Conservation (phyloP, 2,329 filamentous ascomycete species). For the Colletotrichum theobromicola region DNA sequence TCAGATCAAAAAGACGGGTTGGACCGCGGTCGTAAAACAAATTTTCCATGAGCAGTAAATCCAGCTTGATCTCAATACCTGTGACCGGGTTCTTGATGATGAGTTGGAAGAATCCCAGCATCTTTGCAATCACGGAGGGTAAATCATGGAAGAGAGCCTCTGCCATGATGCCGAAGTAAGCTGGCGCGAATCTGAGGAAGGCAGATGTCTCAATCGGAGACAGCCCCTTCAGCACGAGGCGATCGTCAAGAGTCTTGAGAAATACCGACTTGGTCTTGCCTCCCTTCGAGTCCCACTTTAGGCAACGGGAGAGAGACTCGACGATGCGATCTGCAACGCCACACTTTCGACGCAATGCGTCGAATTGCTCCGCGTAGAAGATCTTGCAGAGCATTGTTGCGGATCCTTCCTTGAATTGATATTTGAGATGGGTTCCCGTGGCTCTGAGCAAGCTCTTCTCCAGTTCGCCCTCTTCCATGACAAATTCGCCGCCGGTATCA, state of each 20-base stretch:
- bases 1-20: constrained; percentile 91
- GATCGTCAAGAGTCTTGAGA: constrained; percentile 93
- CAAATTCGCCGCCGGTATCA: constrained; percentile 39
- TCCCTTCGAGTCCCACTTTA: constrained; percentile 98
- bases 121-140: constrained; percentile 97
- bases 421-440: constrained; percentile 93
- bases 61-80: constrained; percentile 92
- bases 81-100: constrained; percentile 95
- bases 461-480: constrained; percentile 71
- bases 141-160: constrained; percentile 95
- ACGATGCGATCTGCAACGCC: constrained; percentile 93
- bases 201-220: constrained; percentile 91
- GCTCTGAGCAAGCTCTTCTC: constrained; percentile 84
- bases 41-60: constrained; percentile 95
- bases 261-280: constrained; percentile 98
- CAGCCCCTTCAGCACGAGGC: constrained; percentile 89
- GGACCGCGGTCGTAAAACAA: constrained; percentile 94
- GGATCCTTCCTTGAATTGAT: constrained; percentile 92
- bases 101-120: constrained; percentile 98
- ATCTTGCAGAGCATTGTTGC: constrained; percentile 98
- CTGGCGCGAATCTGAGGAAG: constrained; percentile 93
- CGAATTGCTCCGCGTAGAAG: constrained; percentile 97
- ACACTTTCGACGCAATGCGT: constrained; percentile 90
- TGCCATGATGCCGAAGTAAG: constrained; percentile 97
- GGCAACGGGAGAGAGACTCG: constrained; percentile 90